These are phyloP conservation scores for Botryotinia narcissicola DNA, from an alignment of 2,329 filamentous ascomycete species.

Conservation along the genomic window DNA sequence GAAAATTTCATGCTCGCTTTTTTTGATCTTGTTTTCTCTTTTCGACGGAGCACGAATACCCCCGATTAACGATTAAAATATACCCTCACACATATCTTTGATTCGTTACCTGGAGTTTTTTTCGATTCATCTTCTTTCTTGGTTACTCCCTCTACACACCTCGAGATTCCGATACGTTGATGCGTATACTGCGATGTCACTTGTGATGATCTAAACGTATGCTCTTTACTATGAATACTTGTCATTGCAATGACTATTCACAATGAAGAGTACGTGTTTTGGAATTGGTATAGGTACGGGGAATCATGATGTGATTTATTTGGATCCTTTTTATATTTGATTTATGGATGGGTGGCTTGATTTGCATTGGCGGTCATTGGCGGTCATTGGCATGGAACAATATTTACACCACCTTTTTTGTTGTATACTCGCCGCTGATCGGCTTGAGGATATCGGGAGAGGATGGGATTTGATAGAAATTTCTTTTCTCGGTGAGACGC, in stretches of 20 bases:
- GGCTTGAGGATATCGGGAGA: slow-evolving; percentile 15
- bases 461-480: neutral
- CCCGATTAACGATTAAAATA: slow-evolving; percentile 18
- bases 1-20: neutral
- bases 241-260: neutral
- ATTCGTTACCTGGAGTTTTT: slow-evolving; percentile 21
- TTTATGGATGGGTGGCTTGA: slow-evolving; percentile 2
- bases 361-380: neutral
- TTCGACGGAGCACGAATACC: slow-evolving; percentile 10
- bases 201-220: neutral
- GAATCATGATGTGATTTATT: neutral
- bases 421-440: slow-evolving; percentile 20
- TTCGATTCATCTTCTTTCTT: slow-evolving; percentile 4
- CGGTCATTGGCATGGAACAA: neutral
- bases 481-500: neutral
- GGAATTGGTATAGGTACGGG: neutral
- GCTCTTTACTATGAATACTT: neutral
- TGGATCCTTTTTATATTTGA: neutral
- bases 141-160: neutral
- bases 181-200: neutral
- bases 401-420: neutral
- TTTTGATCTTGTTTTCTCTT: neutral
- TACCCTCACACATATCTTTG: slow-evolving; percentile 16
- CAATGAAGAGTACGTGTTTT: neutral
- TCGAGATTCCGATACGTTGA: neutral